A percentile compares a stretch with the other conserved stretches of the same genome.
phyloP scores from a whole-genome alignment of 306 rosid genomes.

The Acacia confusa region DNA sequence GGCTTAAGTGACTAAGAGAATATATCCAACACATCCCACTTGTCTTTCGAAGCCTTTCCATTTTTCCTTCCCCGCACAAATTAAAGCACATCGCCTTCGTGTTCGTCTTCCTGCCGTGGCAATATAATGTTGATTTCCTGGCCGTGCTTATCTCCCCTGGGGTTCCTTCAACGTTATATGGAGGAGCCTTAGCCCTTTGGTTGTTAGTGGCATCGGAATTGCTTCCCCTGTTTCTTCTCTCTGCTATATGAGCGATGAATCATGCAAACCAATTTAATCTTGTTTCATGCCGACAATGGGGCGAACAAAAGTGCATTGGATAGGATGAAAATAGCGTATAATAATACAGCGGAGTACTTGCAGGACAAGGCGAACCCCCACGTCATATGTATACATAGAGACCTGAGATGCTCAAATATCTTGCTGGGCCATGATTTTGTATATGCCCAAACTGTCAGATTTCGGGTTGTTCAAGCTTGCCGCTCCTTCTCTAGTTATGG shows the following conservation, averaged over 20 bases:
- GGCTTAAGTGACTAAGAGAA: no score
- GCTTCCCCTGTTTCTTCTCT: conserved; percentile 72
- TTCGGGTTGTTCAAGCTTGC: conserved; percentile 68
- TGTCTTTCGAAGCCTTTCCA: conserved; percentile 39
- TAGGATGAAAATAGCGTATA: conserved; percentile 79
- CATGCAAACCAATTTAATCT: not conserved
- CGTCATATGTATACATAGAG: no score
- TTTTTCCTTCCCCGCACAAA: conserved; percentile 4
- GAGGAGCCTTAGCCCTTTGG: no score
- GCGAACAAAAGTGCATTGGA: conserved; percentile 48
- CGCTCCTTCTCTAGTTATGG: conserved; percentile 76
- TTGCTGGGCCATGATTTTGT: conserved; percentile 59
- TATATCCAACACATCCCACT: no score
- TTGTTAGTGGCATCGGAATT: conserved; percentile 40
- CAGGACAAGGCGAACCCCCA: conserved; percentile 75
- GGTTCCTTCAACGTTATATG: no score
- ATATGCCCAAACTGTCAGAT: conserved; percentile 70
- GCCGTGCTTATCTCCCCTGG: no score
- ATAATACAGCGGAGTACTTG: no score
- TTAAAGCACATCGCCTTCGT: conserved; percentile 31
- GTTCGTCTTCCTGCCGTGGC: no score
- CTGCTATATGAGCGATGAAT: no score
- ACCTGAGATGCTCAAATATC: conserved; percentile 72
- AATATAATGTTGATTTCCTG: no score
- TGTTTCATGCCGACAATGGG: conserved; percentile 38